Evolutionary conservation across 2,329 filamentous ascomycete species (phyloP), one percentile per base, ranked within the genome.

Genomic region (Neonectria sp.): DNA sequence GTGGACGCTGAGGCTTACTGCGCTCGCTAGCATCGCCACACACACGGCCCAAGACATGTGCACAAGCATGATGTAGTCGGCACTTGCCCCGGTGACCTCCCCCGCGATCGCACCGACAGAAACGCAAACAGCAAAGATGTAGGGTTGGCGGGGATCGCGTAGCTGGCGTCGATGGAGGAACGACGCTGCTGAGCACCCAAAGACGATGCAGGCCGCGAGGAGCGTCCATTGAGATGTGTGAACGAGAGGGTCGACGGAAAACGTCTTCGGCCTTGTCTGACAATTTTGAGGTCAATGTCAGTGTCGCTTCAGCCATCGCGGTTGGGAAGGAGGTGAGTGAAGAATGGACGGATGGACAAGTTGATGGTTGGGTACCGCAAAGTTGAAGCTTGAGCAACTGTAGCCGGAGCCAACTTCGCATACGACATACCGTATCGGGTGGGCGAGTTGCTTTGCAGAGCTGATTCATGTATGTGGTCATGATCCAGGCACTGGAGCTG

Each of bases 31-130:
- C 73, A 75, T 75, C 21, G 73, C 72, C 45, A 75, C 25, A 29
- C 72, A 75, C 37, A 72, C 66, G 37, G 73, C 73, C 73, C 73
- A 75, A 9, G 73, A 76, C 29, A 73, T 60, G 49, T 76, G 63
- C 31, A 76, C 71, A 51, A 75, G 52, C 56, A 73, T 58, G 60
- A 73, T 71, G 53, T 75, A 73, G 45, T 70, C 68, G 48, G 67
- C 57, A 56, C 66, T 69, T 71, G 69, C 73, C 43, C 71, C 73
- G 3, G 52, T 57, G 53, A 27, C 68, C 11, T 69, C 67, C 13
- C 73, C 73, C 13, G 55, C 45, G 15, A 70, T 31, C 13, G 72
- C 64, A n/a, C 72, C 63, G 37, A 67, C 60, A 25, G 60, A 69
- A 9, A 75, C 57, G n/a, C 69, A 75, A 7, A 56, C n/a, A 25